Percentiles rank a stretch among this genome's conserved stretches.
phyloP scores from a whole-genome alignment of 345 rosid species.

The Mercurialis annua region DNA sequence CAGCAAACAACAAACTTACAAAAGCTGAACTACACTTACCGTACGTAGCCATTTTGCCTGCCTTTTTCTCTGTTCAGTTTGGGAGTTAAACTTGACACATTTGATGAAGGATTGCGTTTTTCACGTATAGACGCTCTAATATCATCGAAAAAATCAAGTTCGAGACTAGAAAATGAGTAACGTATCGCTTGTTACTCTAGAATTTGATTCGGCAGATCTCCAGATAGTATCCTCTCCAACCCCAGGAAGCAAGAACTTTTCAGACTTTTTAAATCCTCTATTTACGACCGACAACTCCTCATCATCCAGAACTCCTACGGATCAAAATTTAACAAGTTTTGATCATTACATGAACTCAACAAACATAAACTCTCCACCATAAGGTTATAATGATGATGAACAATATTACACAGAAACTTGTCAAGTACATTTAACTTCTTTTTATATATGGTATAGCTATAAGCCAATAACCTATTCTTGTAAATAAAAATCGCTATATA shows the following conservation, averaged over 20 bases:
- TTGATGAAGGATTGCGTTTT: constrained; percentile 10
- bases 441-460: too few species aligned
- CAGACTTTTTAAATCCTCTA: constrained; percentile 36
- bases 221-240: constrained; percentile 22
- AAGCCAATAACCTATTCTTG: too few species aligned
- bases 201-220: constrained; percentile 30
- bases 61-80: constrained; percentile 19
- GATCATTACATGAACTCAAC: background rate
- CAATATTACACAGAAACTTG: too few species aligned
- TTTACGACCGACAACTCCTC: constrained; percentile 46
- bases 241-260: constrained; percentile 18
- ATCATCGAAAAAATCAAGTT: constrained; percentile 43
- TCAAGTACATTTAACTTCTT: too few species aligned
- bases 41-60: constrained; percentile 11
- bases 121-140: constrained; percentile 23
- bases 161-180: constrained; percentile 40
- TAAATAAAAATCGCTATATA: too few species aligned
- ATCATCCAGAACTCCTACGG: constrained; percentile 44
- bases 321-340: background rate
- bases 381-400: background rate
- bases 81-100: constrained; percentile 10
- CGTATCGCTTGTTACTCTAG: constrained; percentile 12
- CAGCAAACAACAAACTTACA: background rate
- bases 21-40: constrained; percentile 26
- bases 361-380: too few species aligned